Base-by-base conservation (phyloP, 2,329 filamentous ascomycete species). In the Geosmithia flava region DNA sequence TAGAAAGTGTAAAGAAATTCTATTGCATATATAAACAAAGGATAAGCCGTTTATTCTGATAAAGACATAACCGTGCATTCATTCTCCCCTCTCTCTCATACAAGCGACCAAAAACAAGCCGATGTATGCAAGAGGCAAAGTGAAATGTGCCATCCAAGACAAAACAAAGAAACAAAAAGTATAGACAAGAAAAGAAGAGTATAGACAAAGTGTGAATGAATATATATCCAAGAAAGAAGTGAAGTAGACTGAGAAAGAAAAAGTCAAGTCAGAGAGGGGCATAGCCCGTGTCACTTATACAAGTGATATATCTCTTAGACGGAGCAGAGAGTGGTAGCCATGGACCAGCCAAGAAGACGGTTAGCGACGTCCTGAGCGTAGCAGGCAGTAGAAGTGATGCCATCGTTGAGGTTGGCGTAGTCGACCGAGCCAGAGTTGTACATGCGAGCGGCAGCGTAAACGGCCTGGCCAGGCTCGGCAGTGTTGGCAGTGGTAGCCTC, bases 341-440 rank as follows among this genome's bases (percentile, higher is more conserved):
- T 49, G 44, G 51, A 52, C 54, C 54, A 56, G 20, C 54, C 54
- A 16, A 48, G 54, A 39, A 56, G 48, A 33, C 54, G 53, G 51
- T 56, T 56, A n/a, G 54, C 54, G 39, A 56, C 50, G 30, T 55
- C 51, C 16, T 51, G 51, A 20, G 51, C 51, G 46, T 56, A 56
- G 53, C 54, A 56, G 29, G 51, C 46, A 37, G 54, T 55, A 33
- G 47, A 48, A 16, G 48, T 50, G 15, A 55, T 48, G 37, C 52
- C 53, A 40, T 53, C 46, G 48, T 53, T 52, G 47, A 56, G 53
- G 53, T 54, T 49, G 41, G 20, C 43, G 48, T 53, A 56, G 47
- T 56, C 49, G 42, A 52, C 54, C 29, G 54, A 56, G 47, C 54
- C 54, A 42, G 49, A 51, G 53, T 56, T 56, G 46, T 56, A 56